Percentiles rank a stretch among this genome's conserved stretches.
Evolutionary conservation across 805 yeast species (phyloP).

Genomic region (Jamesozyma gamospora): DNA sequence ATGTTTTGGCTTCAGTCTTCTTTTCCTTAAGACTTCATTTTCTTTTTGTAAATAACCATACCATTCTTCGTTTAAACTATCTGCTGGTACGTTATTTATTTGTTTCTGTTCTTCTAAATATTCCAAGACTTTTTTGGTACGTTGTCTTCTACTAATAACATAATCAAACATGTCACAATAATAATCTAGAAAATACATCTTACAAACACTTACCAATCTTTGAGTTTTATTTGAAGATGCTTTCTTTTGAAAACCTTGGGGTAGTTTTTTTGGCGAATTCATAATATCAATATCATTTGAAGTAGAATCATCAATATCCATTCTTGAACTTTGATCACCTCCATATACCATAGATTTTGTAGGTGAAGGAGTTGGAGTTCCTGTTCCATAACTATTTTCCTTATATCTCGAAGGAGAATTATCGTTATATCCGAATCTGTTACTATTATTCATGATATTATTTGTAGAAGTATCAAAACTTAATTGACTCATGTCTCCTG

Average conservation of each 20-base stretch:
- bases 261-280: slow-evolving; percentile 30
- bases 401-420: slow-evolving; percentile 16
- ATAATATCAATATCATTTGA: slow-evolving; percentile 19
- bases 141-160: slow-evolving; percentile 74
- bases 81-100: slow-evolving; percentile 22
- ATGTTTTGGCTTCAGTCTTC: slow-evolving; percentile 85
- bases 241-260: slow-evolving; percentile 41
- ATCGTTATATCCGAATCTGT: slow-evolving; percentile 1
- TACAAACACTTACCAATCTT: slow-evolving; percentile 82
- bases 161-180: slow-evolving; percentile 95
- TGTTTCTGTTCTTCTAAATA: slow-evolving; percentile 35
- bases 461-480: slow-evolving; percentile 20
- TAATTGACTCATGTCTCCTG: slow-evolving; percentile 28
- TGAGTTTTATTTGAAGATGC: slow-evolving; percentile 69
- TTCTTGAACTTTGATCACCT: slow-evolving; percentile 24
- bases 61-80: slow-evolving; percentile 51
- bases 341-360: slow-evolving; percentile 20
- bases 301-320: slow-evolving; percentile 26
- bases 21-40: slow-evolving; percentile 70
- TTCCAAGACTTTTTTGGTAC: slow-evolving; percentile 60
- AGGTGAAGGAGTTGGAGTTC: slow-evolving; percentile 23
- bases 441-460: slow-evolving; percentile 1
- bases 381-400: slow-evolving; percentile 5
- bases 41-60: slow-evolving; percentile 74
- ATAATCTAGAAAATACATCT: slow-evolving; percentile 86